Percentiles rank a stretch among this genome's conserved stretches.
Conservation (phyloP, 805 yeast species). For the Kazachstania africana region DNA sequence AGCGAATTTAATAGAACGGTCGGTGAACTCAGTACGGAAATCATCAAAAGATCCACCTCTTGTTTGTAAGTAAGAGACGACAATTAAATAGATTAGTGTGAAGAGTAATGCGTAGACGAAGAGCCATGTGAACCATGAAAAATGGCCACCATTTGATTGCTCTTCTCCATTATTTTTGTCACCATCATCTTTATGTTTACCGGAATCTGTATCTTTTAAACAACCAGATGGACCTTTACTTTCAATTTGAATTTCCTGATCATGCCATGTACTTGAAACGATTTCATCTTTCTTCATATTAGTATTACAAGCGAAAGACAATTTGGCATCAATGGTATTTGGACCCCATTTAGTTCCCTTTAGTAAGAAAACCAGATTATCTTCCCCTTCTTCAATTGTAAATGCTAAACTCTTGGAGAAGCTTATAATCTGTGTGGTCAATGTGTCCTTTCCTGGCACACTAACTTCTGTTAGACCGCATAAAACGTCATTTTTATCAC, state of each 20-base stretch:
- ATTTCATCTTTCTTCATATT: slow-evolving; percentile 25
- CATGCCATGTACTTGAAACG: slow-evolving; percentile 15
- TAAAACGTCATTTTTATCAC: slow-evolving; percentile 61
- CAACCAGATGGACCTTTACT: slow-evolving; percentile 37
- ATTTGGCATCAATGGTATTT: slow-evolving; percentile 33
- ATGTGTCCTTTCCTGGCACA: slow-evolving; percentile 36
- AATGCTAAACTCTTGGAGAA: slow-evolving; percentile 26
- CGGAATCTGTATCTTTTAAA: slow-evolving; percentile 18
- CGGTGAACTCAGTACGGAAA: slow-evolving; percentile 64
- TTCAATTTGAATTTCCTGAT: slow-evolving; percentile 14
- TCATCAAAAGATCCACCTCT: slow-evolving; percentile 58
- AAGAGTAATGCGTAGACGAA: slow-evolving; percentile 60
- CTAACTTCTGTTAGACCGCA: slow-evolving; percentile 61
- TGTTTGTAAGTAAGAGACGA: slow-evolving; percentile 62
- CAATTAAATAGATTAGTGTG: slow-evolving; percentile 54
- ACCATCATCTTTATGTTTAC: slow-evolving; percentile 19
- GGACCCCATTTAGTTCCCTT: slow-evolving; percentile 66
- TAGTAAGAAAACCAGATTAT: slow-evolving; percentile 30
- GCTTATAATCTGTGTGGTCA: slow-evolving; percentile 53
- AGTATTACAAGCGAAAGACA: slow-evolving; percentile 38
- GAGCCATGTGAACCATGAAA: slow-evolving; percentile 60
- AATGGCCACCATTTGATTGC: slow-evolving; percentile 20
- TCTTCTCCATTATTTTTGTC: slow-evolving; percentile 14
- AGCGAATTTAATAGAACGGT: slow-evolving; percentile 46
- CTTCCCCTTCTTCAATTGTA: slow-evolving; percentile 23